phyloP scores from a whole-genome alignment of 768 basidiomycete species.

The Hysterangium stoloniferum region DNA sequence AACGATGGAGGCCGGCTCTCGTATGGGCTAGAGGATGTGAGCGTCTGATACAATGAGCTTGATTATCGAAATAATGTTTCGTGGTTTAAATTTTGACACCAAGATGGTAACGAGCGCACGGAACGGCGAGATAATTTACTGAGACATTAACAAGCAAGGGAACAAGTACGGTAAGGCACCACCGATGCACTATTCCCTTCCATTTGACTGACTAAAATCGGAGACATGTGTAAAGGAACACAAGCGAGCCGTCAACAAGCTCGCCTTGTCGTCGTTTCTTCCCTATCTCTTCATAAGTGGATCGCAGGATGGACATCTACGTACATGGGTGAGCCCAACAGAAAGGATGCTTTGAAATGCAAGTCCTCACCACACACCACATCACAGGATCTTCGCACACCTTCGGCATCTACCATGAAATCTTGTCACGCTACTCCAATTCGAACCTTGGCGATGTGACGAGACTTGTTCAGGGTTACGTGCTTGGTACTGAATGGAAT shows the following conservation, averaged over 20 bases:
- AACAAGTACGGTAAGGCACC: slow-evolving; percentile 59
- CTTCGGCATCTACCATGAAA: too few relatives aligned
- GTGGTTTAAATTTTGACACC: slow-evolving; percentile 54
- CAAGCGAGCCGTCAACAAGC: slow-evolving; percentile 59
- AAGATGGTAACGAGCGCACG: slow-evolving; percentile 76
- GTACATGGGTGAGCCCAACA: slow-evolving; percentile 77
- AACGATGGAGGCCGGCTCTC: slow-evolving; percentile 61
- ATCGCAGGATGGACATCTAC: slow-evolving; percentile 72
- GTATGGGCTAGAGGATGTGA: slow-evolving; percentile 69
- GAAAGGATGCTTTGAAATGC: too few relatives aligned
- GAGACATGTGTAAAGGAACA: slow-evolving; percentile 65
- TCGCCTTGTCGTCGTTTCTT: slow-evolving; percentile 60
- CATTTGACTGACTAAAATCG: slow-evolving; percentile 22
- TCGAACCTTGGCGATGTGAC: too few relatives aligned
- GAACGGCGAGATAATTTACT: slow-evolving; percentile 78
- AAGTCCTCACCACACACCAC: too few relatives aligned
- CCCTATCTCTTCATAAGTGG: slow-evolving; percentile 72
- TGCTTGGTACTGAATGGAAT: too few relatives aligned
- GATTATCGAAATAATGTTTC: not conserved
- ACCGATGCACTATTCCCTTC: not conserved
- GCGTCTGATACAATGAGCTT: not conserved
- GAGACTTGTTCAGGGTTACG: too few relatives aligned
- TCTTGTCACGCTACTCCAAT: too few relatives aligned
- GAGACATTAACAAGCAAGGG: slow-evolving; percentile 67
- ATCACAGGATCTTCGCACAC: too few relatives aligned